A percentile compares a stretch with the other conserved stretches of the same genome.
Evolutionary conservation across 352 stramenopile species (phyloP).

Genomic region (Phytophthora pluvialis): DNA sequence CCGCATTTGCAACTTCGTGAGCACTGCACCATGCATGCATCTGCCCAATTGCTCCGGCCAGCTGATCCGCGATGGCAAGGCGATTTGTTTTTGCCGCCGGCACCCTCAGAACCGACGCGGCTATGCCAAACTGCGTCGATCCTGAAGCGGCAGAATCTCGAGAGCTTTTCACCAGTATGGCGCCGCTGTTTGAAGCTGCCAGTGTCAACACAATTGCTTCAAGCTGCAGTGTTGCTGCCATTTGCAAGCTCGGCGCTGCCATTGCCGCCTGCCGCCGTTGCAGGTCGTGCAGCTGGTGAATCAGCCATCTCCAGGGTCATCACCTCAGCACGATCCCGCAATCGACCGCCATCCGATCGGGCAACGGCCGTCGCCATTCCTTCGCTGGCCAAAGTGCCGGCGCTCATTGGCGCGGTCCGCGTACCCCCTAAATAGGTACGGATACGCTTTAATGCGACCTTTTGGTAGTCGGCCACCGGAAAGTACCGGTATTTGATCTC

Average conservation of each 20-base stretch:
- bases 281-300: not conserved
- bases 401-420: constrained; percentile 16
- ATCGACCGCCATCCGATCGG: not conserved
- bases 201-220: not conserved
- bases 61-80: no score
- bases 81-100: not conserved
- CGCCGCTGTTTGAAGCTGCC: not conserved
- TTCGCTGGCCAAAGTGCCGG: constrained; percentile 16
- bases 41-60: not conserved
- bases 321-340: not conserved
- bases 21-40: not conserved
- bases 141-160: not conserved
- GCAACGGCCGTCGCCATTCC: not conserved
- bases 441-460: not conserved
- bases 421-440: constrained; percentile 6
- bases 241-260: not conserved
- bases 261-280: constrained; percentile 9
- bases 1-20: not conserved
- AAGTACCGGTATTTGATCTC: not conserved
- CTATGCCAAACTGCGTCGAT: constrained; percentile 1
- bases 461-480: not conserved
- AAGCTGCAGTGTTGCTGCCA: not conserved
- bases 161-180: not conserved
- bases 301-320: not conserved
- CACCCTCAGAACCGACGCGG: constrained; percentile 9